A percentile compares a stretch with the other conserved stretches of the same genome.
Evolutionary conservation across 169 alveolate genomes (phyloP).

Genomic region (Theileria orientalis): DNA sequence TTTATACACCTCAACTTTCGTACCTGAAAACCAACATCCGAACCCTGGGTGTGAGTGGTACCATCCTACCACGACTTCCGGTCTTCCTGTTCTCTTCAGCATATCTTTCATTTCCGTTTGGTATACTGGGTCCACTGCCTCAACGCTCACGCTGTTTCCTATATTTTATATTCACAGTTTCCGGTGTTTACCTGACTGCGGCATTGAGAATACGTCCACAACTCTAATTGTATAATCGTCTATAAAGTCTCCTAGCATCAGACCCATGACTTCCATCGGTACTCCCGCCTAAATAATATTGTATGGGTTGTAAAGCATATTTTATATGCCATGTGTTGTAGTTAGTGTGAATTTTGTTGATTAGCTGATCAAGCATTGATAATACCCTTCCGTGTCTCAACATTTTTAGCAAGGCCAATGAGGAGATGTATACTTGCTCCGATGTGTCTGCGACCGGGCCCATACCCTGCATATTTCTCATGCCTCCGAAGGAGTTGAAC

Average conservation of each 20-base stretch:
- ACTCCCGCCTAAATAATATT: slow-evolving; percentile 91
- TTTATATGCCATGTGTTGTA: no score
- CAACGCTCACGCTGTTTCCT: slow-evolving; percentile 95
- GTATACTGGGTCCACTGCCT: slow-evolving; percentile 99
- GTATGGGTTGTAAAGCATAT: background rate
- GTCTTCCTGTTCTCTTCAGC: slow-evolving; percentile 96
- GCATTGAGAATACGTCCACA: slow-evolving; percentile 99
- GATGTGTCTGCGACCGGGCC: slow-evolving; percentile 88
- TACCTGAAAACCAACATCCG: slow-evolving; percentile 97
- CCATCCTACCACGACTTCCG: slow-evolving; percentile 98
- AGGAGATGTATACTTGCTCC: slow-evolving; percentile 95
- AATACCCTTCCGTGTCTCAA: slow-evolving; percentile 96
- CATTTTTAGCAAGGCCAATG: slow-evolving; percentile 96
- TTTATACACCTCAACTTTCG: background rate
- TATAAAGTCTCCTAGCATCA: slow-evolving; percentile 97
- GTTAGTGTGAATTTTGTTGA: background rate
- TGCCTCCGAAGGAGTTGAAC: slow-evolving; percentile 73
- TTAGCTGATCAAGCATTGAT: background rate
- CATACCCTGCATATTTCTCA: slow-evolving; percentile 63
- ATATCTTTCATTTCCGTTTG: slow-evolving; percentile 98
- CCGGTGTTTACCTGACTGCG: slow-evolving; percentile 92
- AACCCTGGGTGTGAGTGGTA: slow-evolving; percentile 99
- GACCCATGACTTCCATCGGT: slow-evolving; percentile 99
- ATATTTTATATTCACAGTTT: background rate
- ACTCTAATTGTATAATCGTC: slow-evolving; percentile 99